These are phyloP conservation scores for Saitozyma sp. DNA, from an alignment of 768 basidiomycete species.

Conservation along the genomic window DNA sequence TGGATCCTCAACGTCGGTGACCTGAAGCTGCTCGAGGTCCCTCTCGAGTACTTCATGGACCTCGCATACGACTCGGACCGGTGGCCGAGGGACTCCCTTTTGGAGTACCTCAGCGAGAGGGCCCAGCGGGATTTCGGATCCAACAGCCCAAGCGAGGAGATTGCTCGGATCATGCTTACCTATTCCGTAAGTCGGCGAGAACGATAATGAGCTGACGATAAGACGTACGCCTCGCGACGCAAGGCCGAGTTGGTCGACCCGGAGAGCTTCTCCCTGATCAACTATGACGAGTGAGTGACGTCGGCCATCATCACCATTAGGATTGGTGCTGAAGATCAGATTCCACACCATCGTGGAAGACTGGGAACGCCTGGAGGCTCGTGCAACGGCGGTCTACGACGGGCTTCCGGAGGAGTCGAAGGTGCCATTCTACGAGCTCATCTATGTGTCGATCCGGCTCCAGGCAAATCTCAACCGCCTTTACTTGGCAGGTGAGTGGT, in stretches of 20 bases:
- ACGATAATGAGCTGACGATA: conserved; percentile 52
- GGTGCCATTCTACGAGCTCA: conserved; percentile 68
- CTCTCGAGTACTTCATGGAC: conserved; percentile 68
- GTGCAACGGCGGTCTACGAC: conserved; percentile 62
- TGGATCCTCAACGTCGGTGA: conserved; percentile 78
- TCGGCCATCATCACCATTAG: neutral
- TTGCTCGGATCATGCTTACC: conserved; percentile 59
- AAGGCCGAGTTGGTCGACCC: conserved; percentile 68
- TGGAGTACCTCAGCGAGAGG: conserved; percentile 61
- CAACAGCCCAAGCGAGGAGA: conserved; percentile 53
- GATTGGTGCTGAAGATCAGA: conserved; percentile 49
- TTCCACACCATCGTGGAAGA: conserved; percentile 61
- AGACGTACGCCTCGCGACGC: conserved; percentile 55
- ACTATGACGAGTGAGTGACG: conserved; percentile 66
- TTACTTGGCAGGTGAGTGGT: conserved; percentile 12
- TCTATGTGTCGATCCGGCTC: conserved; percentile 57
- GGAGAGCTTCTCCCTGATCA: conserved; percentile 65
- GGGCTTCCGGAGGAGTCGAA: conserved; percentile 57
- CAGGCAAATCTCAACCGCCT: conserved; percentile 57
- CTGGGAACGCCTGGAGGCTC: conserved; percentile 59
- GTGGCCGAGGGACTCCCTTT: conserved; percentile 61
- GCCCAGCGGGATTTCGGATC: conserved; percentile 67
- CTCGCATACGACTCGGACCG: conserved; percentile 63
- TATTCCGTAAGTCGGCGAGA: conserved; percentile 19
- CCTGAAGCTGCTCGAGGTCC: conserved; percentile 70